Base-by-base conservation (phyloP, 805 yeast genomes). In the Cyberlindnera mrakii region DNA sequence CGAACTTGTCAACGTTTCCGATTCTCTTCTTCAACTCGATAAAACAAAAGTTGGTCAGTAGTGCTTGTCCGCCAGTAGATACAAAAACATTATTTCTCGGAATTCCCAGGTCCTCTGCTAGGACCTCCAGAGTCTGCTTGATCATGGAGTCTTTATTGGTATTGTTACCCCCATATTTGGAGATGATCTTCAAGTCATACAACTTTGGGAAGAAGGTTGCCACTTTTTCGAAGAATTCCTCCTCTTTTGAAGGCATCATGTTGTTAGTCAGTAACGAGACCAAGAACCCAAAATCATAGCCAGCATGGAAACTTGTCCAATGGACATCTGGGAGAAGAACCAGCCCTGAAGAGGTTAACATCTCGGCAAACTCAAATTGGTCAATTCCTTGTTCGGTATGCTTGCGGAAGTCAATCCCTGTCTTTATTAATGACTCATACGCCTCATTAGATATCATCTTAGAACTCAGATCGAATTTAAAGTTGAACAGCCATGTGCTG, bases 401-500 rank as follows among this genome's bases (percentile, higher is more conserved):
- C 55, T 78, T 73, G 43, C 74, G 78, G 57, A 91, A 84, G 58
- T 89, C 89, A 37, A 89, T 74, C 2, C 97, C 96, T 2, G 93
- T 78, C 54, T 85, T 89, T 17, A 81, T 70, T 48, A 91, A 68
- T 57, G 87, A 75, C 41, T 88, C 87, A 43, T 89, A 71, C 16
- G 91, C 86, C 54, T 90, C 98, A 42, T 79, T 79, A 18, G 91
- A 83, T 51, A 80, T 86, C 96, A 93, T 91, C 58, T 88, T 93
- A 30, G 71, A 68, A 32, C 75, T 70, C 31, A 85, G 66, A 62
- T 85, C 90, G 63, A 89, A 93, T 51, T 75, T 71, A 68, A 93
- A 89, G 63, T 93, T 93, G 68, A 93, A 90, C 62, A 91, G 97
- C 96, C 97, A 93, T n/a, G 96, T 87, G 4, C 84, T 77, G 30